Percentiles rank a stretch among this genome's conserved stretches.
phyloP scores from a whole-genome alignment of 768 basidiomycete genomes.

The Crucibulum laeve region DNA sequence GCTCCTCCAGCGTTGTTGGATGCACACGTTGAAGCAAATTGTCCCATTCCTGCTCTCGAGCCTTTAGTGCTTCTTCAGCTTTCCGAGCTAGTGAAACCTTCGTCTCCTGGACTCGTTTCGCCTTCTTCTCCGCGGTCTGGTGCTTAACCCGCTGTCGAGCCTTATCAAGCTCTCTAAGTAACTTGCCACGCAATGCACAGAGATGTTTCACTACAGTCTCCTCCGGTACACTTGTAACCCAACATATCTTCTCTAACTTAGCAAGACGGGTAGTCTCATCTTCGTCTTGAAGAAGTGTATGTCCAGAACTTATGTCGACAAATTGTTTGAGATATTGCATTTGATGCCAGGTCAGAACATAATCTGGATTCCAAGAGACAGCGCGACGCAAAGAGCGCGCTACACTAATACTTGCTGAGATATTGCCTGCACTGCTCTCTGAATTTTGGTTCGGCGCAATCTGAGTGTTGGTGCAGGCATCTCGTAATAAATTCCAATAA shows the following conservation, averaged over 20 bases:
- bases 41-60: slow-evolving; percentile 67
- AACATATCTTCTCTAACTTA: slow-evolving; percentile 42
- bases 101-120: slow-evolving; percentile 35
- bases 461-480: slow-evolving; percentile 36
- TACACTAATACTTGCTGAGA: slow-evolving; percentile 22
- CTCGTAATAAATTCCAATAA: slow-evolving; percentile 58
- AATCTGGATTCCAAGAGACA: slow-evolving; percentile 56
- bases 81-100: slow-evolving; percentile 56
- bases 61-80: slow-evolving; percentile 54
- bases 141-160: slow-evolving; percentile 28
- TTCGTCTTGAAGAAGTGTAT: slow-evolving; percentile 45
- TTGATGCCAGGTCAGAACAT: slow-evolving; percentile 66
- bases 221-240: slow-evolving; percentile 53
- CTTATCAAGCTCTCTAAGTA: slow-evolving; percentile 39
- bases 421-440: slow-evolving; percentile 16
- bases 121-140: slow-evolving; percentile 24
- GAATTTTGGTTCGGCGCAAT: slow-evolving; percentile 14
- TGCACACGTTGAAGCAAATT: slow-evolving; percentile 50
- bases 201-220: slow-evolving; percentile 44
- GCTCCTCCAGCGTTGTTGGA: slow-evolving; percentile 44
- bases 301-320: slow-evolving; percentile 33
- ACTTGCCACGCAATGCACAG: slow-evolving; percentile 29
- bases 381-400: slow-evolving; percentile 52
- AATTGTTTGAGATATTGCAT: slow-evolving; percentile 56
- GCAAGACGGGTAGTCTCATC: slow-evolving; percentile 27